These are phyloP conservation scores for Eudorina sp. DNA, from an alignment of 139 green algal genomes.

Conservation along the genomic window DNA sequence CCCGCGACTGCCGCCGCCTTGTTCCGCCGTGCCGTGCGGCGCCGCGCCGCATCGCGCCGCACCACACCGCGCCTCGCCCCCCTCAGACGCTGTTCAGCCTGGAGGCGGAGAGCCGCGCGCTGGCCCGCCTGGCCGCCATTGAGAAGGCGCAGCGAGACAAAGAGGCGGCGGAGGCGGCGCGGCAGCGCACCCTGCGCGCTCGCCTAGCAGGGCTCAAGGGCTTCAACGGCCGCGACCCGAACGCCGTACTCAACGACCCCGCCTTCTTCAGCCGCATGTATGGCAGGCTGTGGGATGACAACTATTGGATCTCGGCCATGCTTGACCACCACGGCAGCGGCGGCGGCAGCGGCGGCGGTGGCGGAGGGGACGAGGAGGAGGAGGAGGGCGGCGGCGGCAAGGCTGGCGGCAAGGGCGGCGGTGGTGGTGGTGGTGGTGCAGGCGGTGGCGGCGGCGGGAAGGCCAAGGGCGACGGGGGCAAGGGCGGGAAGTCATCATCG, in stretches of 20 bases:
- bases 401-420: neutral
- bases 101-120: neutral
- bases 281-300: conserved; percentile 38
- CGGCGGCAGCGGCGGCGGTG: neutral
- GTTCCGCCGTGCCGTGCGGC: too few species aligned
- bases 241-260: conserved; percentile 2
- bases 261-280: conserved; percentile 25
- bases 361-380: neutral
- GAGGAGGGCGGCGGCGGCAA: neutral
- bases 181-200: neutral
- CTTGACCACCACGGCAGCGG: neutral
- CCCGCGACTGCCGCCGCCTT: too few species aligned
- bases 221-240: conserved; percentile 12
- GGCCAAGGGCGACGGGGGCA: neutral
- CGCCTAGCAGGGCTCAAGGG: conserved; percentile 10
- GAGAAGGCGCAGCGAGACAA: neutral
- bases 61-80: neutral
- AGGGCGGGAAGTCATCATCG: neutral
- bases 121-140: conserved; percentile 4
- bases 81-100: neutral
- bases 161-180: neutral
- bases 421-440: neutral
- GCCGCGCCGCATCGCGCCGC: neutral
- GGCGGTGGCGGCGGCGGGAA: neutral
- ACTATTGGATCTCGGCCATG: conserved; percentile 37